Evolutionary conservation across 768 basidiomycete genomes (phyloP).

Genomic region (Lyophyllum shimeji): DNA sequence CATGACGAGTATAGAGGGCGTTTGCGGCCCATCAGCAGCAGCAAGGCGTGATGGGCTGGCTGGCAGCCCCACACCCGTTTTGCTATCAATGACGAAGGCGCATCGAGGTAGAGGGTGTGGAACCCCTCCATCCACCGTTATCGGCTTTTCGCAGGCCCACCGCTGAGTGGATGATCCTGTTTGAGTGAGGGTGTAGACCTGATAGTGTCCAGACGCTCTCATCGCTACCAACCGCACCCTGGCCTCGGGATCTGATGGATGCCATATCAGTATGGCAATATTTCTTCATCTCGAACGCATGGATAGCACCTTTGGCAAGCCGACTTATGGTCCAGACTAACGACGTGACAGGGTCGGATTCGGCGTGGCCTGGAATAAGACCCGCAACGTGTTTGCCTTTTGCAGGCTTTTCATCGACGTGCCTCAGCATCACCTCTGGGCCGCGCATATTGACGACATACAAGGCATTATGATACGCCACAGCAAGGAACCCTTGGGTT

Average conservation of each 20-base stretch:
- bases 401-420: slow-evolving; percentile 34
- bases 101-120: slow-evolving; percentile 45
- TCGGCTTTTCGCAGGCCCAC: slow-evolving; percentile 37
- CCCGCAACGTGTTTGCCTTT: slow-evolving; percentile 37
- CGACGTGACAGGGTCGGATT: slow-evolving; percentile 46
- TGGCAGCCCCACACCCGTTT: slow-evolving; percentile 43
- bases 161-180: slow-evolving; percentile 28
- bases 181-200: slow-evolving; percentile 54
- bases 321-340: slow-evolving; percentile 69
- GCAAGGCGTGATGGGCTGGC: slow-evolving; percentile 46
- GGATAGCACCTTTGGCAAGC: slow-evolving; percentile 48
- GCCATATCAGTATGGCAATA: background rate
- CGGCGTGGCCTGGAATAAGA: slow-evolving; percentile 31
- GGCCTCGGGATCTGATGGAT: slow-evolving; percentile 38
- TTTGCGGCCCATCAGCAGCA: slow-evolving; percentile 23
- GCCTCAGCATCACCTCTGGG: slow-evolving; percentile 63
- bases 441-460: slow-evolving; percentile 73
- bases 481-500: slow-evolving; percentile 69
- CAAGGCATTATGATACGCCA: slow-evolving; percentile 62
- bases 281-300: background rate
- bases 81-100: slow-evolving; percentile 54
- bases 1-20: slow-evolving; percentile 41
- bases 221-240: slow-evolving; percentile 63
- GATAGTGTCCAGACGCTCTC: slow-evolving; percentile 54
- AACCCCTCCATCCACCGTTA: slow-evolving; percentile 36